Conservation (phyloP, 2,329 filamentous ascomycete species). For the Cercospora nicotianae region DNA sequence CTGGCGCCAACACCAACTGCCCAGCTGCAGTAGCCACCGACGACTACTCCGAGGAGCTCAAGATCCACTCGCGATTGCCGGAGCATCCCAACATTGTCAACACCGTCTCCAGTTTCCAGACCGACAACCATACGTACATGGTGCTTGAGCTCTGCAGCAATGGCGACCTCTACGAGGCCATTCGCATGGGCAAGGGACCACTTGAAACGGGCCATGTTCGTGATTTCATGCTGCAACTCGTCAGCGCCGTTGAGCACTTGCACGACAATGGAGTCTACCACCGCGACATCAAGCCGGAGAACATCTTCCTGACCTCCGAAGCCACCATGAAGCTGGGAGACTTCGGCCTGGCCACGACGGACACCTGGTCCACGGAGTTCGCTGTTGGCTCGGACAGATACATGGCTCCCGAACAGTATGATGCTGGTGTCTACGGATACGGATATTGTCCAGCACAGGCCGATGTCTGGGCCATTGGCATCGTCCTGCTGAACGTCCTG, state of each 20-base stretch:
- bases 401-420: constrained; percentile 98
- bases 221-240: constrained; percentile 92
- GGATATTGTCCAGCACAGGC: constrained; percentile 93
- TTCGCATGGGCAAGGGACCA: constrained; percentile 82
- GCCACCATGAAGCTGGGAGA: constrained; percentile 95
- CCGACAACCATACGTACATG: constrained; percentile 82
- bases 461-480: constrained; percentile 95
- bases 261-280: constrained; percentile 91
- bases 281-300: constrained; percentile 98
- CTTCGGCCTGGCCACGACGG: constrained; percentile 87
- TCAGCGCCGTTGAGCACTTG: constrained; percentile 86
- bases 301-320: constrained; percentile 87
- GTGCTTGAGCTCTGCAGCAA: constrained; percentile 94
- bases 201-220: constrained; percentile 95
- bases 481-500: constrained; percentile 92
- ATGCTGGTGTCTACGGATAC: constrained; percentile 67
- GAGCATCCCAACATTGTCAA: constrained; percentile 92
- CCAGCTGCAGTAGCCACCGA: constrained; percentile 70
- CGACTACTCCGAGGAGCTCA: constrained; percentile 77
- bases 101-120: constrained; percentile 87
- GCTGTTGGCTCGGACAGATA: constrained; percentile 97
- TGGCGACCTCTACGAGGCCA: constrained; percentile 96
- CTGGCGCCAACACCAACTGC: constrained; percentile 60
- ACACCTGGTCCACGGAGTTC: constrained; percentile 86
- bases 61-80: constrained; percentile 76